Conservation (phyloP, 129 eudicot genomes). For the Saussurea involucrata region DNA sequence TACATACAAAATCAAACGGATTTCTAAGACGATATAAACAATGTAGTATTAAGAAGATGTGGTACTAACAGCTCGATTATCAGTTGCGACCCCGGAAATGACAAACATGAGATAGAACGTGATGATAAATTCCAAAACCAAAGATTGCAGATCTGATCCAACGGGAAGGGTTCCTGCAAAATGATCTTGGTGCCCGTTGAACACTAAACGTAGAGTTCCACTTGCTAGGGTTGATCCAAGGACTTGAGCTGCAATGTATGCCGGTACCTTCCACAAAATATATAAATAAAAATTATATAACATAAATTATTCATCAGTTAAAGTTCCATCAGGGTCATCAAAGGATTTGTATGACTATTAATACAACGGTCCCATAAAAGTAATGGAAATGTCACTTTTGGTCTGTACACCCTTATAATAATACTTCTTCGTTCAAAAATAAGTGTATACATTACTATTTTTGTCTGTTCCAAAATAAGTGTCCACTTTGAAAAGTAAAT, state of each 20-base stretch:
- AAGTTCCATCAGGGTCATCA: not conserved
- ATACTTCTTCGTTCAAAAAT: too few species aligned
- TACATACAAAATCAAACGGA: not conserved
- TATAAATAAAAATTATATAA: not conserved
- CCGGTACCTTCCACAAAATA: conserved; percentile 52
- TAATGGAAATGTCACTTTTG: too few species aligned
- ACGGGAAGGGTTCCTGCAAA: conserved; percentile 73
- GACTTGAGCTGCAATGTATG: conserved; percentile 66
- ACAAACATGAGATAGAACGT: conserved; percentile 93
- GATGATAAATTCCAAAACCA: conserved; percentile 68
- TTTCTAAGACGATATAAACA: too few species aligned
- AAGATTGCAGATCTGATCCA: conserved; percentile 63
- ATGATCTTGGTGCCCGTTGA: conserved; percentile 59
- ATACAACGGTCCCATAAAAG: not conserved
- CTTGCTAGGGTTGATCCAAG: conserved; percentile 71
- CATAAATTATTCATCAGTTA: not conserved
- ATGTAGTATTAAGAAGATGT: too few species aligned
- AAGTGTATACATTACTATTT: too few species aligned
- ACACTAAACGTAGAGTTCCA: conserved; percentile 74
- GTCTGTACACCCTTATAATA: too few species aligned
- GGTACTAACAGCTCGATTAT: conserved; percentile 74
- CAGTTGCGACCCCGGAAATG: conserved; percentile 85
- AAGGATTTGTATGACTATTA: too few species aligned
- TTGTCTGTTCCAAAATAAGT: too few species aligned
- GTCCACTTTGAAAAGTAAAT: too few species aligned